Evolutionary conservation across 2,329 filamentous ascomycete species (phyloP), one percentile per base, ranked within the genome.

Genomic region (Beauveria asiatica): DNA sequence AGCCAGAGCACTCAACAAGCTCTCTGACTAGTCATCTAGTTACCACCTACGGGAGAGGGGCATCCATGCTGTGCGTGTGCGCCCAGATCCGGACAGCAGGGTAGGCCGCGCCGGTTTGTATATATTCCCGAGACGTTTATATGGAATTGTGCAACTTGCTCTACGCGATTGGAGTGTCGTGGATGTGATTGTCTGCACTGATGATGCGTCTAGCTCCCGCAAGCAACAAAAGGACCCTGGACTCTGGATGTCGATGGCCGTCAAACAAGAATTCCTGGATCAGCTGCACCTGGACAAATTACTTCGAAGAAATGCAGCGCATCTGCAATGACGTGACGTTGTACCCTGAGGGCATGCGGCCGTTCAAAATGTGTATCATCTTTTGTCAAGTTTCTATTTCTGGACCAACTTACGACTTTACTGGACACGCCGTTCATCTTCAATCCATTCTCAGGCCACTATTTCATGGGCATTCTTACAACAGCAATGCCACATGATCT

Each of bases 51-150:
- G 21, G 33, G 16, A 9, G 39, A 30, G 9, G 33, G 11, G 44
- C 23, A 50, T 50, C 10, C 11, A 39, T 57, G 10, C 52, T 52
- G 7, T 52, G 46, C 48, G 33, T 42, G n/a, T 23, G 33, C 17
- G 39, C 25, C 46, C 56, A 23, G 68, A 70, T 76, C 76, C 70
- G 76, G 79, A 78, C 78, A 81, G 78, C 78, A 75, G 78, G 78
- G 78, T 80, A 74, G 80, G 78, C 76, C 67, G 68, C 72, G 71
- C 70, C 72, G 75, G 75, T 76, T 75, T 81, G 78, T 80, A 80
- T 76, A 79, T 80, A 78, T 74, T 72, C 72, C 72, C 74, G 74
- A 74, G 69, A 72, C 71, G 66, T 67, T 64, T 74, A 72, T 71
- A 74, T 72, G 69, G 75, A 76, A 70, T 66, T 64, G 64, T 66